These are phyloP conservation scores for Austroboletus eburneus DNA, from an alignment of 768 basidiomycete species.

Conservation along the genomic window DNA sequence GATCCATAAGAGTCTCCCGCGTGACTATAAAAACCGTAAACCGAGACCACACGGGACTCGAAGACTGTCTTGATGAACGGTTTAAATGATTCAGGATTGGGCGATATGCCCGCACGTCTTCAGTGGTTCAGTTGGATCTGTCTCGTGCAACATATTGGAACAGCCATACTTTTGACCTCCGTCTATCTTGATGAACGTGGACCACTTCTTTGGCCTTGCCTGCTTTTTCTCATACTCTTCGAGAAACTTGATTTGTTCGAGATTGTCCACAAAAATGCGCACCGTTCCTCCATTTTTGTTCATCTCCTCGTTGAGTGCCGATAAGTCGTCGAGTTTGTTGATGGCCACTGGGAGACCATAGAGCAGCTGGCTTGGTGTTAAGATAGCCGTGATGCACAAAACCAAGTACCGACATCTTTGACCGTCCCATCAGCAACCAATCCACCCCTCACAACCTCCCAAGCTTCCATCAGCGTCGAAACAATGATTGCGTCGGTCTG, in stretches of 20 bases:
- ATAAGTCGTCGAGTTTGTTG: conserved; percentile 72
- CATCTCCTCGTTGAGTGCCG: conserved; percentile 53
- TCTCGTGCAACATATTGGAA: not conserved
- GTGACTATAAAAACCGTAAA: conserved; percentile 86
- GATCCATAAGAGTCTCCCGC: conserved; percentile 77
- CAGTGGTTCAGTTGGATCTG: conserved; percentile 9
- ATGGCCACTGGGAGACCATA: conserved; percentile 71
- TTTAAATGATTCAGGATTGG: conserved; percentile 50
- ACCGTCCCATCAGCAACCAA: conserved; percentile 68
- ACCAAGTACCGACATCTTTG: conserved; percentile 58
- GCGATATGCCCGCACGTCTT: conserved; percentile 71
- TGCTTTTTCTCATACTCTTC: conserved; percentile 53
- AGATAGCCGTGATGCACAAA: conserved; percentile 1
- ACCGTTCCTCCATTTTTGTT: conserved; percentile 52
- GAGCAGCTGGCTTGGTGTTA: conserved; percentile 52
- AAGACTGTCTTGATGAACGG: conserved; percentile 51
- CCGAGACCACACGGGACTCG: conserved; percentile 48
- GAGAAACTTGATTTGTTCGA: conserved; percentile 62
- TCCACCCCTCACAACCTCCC: conserved; percentile 64
- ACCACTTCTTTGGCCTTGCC: conserved; percentile 51
- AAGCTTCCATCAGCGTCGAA: conserved; percentile 82
- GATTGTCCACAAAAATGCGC: conserved; percentile 71
- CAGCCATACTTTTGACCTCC: conserved; percentile 65
- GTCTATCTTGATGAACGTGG: conserved; percentile 77
- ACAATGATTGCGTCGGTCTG: conserved; percentile 63